phyloP scores from a whole-genome alignment of 495 filamentous ascomycete genomes.

The Annulohypoxylon bovei region DNA sequence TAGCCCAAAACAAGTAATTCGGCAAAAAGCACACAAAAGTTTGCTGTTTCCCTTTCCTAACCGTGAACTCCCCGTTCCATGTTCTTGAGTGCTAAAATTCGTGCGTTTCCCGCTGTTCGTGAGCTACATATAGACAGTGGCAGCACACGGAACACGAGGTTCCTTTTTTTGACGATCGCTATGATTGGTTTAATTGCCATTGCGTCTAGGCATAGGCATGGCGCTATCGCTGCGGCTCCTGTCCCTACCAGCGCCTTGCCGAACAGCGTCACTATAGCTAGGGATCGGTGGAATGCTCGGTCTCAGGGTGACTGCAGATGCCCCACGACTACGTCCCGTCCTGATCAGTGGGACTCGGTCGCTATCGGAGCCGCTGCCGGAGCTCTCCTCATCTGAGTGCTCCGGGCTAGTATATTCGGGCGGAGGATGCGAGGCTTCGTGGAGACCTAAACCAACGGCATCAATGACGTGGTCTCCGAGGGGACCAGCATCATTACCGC shows the following conservation, averaged over 20 bases:
- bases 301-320: slow-evolving; percentile 55
- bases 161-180: neutral
- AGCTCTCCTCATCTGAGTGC: slow-evolving; percentile 61
- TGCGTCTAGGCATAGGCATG: slow-evolving; percentile 33
- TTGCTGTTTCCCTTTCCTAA: slow-evolving; percentile 27
- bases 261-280: slow-evolving; percentile 73
- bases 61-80: slow-evolving; percentile 41
- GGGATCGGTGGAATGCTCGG: slow-evolving; percentile 65
- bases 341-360: slow-evolving; percentile 53
- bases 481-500: slow-evolving; percentile 50
- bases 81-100: slow-evolving; percentile 24
- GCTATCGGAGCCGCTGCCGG: slow-evolving; percentile 61
- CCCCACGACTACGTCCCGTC: slow-evolving; percentile 52
- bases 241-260: slow-evolving; percentile 59
- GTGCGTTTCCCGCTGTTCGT: slow-evolving; percentile 21
- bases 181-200: slow-evolving; percentile 18
- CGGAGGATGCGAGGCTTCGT: slow-evolving; percentile 60
- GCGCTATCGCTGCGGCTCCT: slow-evolving; percentile 55
- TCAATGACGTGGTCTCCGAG: slow-evolving; percentile 50
- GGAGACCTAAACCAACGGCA: slow-evolving; percentile 49
- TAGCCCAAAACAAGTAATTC: slow-evolving; percentile 27
- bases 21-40: slow-evolving; percentile 10
- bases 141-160: slow-evolving; percentile 16
- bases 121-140: slow-evolving; percentile 33
- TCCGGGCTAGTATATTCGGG: slow-evolving; percentile 81